Base-by-base conservation (phyloP, 2,329 filamentous ascomycete species). In the Cadophora gregata region DNA sequence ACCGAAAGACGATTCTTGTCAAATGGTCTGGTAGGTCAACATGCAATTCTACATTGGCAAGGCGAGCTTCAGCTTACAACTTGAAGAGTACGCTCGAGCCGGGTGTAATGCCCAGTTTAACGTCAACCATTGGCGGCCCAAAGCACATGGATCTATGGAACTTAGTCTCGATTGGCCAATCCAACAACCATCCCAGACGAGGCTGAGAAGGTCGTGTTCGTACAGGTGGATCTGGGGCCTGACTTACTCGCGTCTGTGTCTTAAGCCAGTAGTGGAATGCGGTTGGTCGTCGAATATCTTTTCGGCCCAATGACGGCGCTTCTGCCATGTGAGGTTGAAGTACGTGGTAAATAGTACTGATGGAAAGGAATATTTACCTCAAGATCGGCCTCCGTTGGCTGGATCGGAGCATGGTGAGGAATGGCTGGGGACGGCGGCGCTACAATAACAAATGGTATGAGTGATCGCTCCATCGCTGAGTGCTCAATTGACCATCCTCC, bases 251-350 rank as follows among this genome's bases (percentile, higher is more conserved):
- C 73, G 72, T 58, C 74, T 75, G 66, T 82, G 78, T 70, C 81
- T 82, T 60, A 88, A 76, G 5, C 80, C 78, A 4, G 85, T 87
- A 12, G 81, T 82, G 0, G 85, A 81, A 47, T 86, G 77, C 33
- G 72, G 74, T 0, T 84, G 83, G 24, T 83, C 78, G 0, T 84
- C 84, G 69, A 89, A 89, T 27, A 89, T 86, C 48, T 85, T 81
- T 70, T 88, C 83, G 6, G 86, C 85, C 87, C 87, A 90, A 72
- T 89, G 86, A 4, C 80, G 77, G 59, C 78, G 78, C 85, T 88
- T 63, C 67, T 68, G 58, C 55, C 65, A 61, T 42, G 67, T 73
- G 51, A 71, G 66, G 55, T 59, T 67, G 61, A 58, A 50, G 47
- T 36, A 65, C 58, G 48, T 47, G 24, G 14, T 48, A 21, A 48